Evolutionary conservation across 768 basidiomycete genomes (phyloP).

Genomic region (Asterophora parasitica): DNA sequence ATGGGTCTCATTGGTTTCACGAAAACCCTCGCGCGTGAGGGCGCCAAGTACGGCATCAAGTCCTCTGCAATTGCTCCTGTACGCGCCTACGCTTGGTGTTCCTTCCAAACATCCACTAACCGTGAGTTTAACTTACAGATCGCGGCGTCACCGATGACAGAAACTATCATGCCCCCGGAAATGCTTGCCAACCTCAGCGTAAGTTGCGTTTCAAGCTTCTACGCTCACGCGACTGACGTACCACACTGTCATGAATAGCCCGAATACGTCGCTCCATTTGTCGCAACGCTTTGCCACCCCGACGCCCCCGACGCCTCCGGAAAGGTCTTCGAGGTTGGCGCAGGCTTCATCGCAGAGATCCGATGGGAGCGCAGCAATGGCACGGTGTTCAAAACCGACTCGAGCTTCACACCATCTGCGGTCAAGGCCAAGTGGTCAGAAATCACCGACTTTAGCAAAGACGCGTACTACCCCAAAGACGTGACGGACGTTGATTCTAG

Average conservation of each 20-base stretch:
- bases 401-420: slow-evolving; percentile 90
- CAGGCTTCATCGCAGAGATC: slow-evolving; percentile 86
- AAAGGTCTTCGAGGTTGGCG: slow-evolving; percentile 88
- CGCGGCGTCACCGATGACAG: slow-evolving; percentile 96
- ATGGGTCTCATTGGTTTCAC: slow-evolving; percentile 93
- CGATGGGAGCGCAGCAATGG: slow-evolving; percentile 93
- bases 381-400: slow-evolving; percentile 83
- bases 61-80: slow-evolving; percentile 89
- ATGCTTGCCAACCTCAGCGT: slow-evolving; percentile 86
- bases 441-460: slow-evolving; percentile 75
- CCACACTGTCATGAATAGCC: slow-evolving; percentile 43
- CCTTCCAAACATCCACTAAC: not conserved
- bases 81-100: slow-evolving; percentile 19
- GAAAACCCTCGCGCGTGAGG: slow-evolving; percentile 89
- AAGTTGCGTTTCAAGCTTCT: slow-evolving; percentile 13
- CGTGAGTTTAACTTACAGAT: slow-evolving; percentile 40
- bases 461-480: slow-evolving; percentile 57
- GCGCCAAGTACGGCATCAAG: slow-evolving; percentile 86
- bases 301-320: slow-evolving; percentile 77
- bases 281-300: slow-evolving; percentile 82
- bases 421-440: slow-evolving; percentile 83
- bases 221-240: slow-evolving; percentile 3
- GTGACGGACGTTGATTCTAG: slow-evolving; percentile 58
- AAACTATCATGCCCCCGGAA: slow-evolving; percentile 91
- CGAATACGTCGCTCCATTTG: slow-evolving; percentile 89